Percentiles rank a stretch among this genome's conserved stretches.
phyloP scores from a whole-genome alignment of 2,329 filamentous ascomycete genomes.

The Alternaria dauci region DNA sequence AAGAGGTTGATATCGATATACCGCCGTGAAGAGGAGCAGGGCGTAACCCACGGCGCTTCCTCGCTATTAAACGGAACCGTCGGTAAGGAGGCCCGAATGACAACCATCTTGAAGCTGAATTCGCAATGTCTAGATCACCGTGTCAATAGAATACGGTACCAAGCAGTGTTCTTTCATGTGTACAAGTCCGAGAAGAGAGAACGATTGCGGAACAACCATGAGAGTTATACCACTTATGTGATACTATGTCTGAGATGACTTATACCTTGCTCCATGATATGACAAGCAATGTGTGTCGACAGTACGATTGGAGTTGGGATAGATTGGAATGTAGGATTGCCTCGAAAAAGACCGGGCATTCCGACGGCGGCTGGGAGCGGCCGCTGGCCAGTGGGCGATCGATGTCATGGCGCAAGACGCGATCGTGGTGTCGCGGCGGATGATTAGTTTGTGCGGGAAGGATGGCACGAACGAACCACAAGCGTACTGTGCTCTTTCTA shows the following conservation, averaged over 20 bases:
- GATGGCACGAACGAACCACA: constrained; percentile 1
- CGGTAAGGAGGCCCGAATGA: not conserved
- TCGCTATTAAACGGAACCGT: not conserved
- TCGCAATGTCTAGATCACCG: not conserved
- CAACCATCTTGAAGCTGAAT: not conserved
- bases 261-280: not conserved
- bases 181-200: not conserved
- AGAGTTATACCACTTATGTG: not conserved
- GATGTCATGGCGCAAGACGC: constrained; percentile 16
- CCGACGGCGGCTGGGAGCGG: constrained; percentile 4
- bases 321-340: constrained; percentile 13
- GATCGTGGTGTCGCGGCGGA: constrained; percentile 8
- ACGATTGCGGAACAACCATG: not conserved
- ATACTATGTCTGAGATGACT: constrained; percentile 5
- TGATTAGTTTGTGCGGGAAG: constrained; percentile 11
- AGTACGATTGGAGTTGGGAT: constrained; percentile 11
- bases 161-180: not conserved
- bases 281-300: not conserved
- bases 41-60: not conserved
- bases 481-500: not conserved
- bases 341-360: not conserved
- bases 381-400: constrained; percentile 11
- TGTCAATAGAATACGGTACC: not conserved
- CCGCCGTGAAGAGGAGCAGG: not conserved
- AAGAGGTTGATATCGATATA: not conserved